Percentiles rank a stretch among this genome's conserved stretches.
Evolutionary conservation across 805 yeast species (phyloP).

Genomic region (Saccharomycopsis amapae): DNA sequence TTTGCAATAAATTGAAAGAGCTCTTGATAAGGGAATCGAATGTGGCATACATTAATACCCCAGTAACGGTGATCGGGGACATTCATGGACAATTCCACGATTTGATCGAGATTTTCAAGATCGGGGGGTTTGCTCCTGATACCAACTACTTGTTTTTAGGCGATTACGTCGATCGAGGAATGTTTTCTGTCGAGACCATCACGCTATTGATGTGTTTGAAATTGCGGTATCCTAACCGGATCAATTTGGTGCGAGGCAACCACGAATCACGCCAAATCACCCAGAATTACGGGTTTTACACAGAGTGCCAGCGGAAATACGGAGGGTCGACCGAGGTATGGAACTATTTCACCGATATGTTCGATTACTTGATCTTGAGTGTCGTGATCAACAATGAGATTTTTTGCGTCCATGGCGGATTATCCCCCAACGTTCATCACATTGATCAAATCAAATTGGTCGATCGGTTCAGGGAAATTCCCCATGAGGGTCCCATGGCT

Average conservation of each 20-base stretch:
- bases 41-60: slow-evolving; percentile 75
- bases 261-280: slow-evolving; percentile 97
- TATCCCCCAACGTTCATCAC: slow-evolving; percentile 91
- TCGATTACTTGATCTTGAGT: slow-evolving; percentile 82
- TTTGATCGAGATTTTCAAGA: slow-evolving; percentile 81
- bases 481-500: slow-evolving; percentile 99
- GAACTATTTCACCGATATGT: slow-evolving; percentile 84
- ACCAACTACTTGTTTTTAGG: slow-evolving; percentile 92
- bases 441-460: slow-evolving; percentile 86
- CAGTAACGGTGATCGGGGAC: slow-evolving; percentile 95
- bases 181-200: slow-evolving; percentile 90
- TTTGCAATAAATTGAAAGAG: slow-evolving; percentile 79
- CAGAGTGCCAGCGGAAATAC: slow-evolving; percentile 88
- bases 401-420: slow-evolving; percentile 95
- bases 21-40: slow-evolving; percentile 74
- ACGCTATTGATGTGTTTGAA: slow-evolving; percentile 74
- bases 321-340: slow-evolving; percentile 70
- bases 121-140: slow-evolving; percentile 89
- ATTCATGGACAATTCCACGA: slow-evolving; percentile 98
- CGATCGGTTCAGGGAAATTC: slow-evolving; percentile 89
- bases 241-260: slow-evolving; percentile 82
- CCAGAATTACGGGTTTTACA: slow-evolving; percentile 93
- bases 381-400: slow-evolving; percentile 86
- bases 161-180: slow-evolving; percentile 94
- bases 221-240: slow-evolving; percentile 79